Conservation (phyloP, 257 asterid species). For the Vinca minor region DNA sequence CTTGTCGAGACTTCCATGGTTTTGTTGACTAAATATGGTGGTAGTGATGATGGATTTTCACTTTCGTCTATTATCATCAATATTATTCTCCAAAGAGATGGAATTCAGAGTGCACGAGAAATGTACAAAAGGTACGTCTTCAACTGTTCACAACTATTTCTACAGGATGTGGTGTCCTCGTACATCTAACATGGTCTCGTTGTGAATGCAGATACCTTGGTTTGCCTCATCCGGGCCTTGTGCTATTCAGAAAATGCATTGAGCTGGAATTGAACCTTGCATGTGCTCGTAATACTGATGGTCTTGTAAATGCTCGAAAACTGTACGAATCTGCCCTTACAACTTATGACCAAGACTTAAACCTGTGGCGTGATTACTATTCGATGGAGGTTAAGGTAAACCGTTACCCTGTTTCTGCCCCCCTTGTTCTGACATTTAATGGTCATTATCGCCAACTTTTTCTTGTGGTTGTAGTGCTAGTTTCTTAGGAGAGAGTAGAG, state of each 20-base stretch:
- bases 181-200: neutral
- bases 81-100: constrained; percentile 58
- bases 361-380: constrained; percentile 77
- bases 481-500: neutral
- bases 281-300: constrained; percentile 45
- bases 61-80: constrained; percentile 55
- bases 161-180: neutral
- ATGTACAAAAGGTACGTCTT: constrained; percentile 59
- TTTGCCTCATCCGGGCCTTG: constrained; percentile 84
- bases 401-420: neutral
- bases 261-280: constrained; percentile 69
- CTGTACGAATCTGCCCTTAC: constrained; percentile 73
- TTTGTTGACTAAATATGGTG: constrained; percentile 58
- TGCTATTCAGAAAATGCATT: constrained; percentile 50
- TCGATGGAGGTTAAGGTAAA: constrained; percentile 75
- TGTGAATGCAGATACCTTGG: constrained; percentile 57
- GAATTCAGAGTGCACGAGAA: constrained; percentile 59
- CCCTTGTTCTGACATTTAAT: neutral
- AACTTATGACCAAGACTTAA: constrained; percentile 59
- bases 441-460: neutral
- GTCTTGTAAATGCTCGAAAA: constrained; percentile 57
- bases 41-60: constrained; percentile 72
- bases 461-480: neutral
- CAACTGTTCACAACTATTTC: neutral
- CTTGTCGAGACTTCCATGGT: constrained; percentile 53